phyloP scores from a whole-genome alignment of 352 stramenopile genomes.

The Globisporangium nunn region DNA sequence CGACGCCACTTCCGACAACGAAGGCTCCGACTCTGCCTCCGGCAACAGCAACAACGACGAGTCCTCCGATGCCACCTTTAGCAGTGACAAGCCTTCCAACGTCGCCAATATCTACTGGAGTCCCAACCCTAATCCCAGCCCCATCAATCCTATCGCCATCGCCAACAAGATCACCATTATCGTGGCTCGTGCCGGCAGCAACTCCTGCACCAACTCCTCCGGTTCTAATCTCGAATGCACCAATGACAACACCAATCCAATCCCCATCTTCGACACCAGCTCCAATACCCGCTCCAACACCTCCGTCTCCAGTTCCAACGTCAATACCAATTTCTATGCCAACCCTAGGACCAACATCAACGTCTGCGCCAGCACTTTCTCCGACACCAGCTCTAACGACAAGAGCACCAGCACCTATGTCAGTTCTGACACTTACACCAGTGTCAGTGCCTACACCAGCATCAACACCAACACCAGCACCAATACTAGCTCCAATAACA shows the following conservation, averaged over 20 bases:
- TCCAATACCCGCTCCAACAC: background rate
- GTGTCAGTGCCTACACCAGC: background rate
- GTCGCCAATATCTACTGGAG: background rate
- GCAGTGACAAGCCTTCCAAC: background rate
- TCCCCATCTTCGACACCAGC: background rate
- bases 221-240: background rate
- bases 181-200: background rate
- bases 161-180: background rate
- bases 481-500: background rate
- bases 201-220: background rate
- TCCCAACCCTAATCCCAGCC: background rate
- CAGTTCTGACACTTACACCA: too few relatives aligned
- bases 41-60: background rate
- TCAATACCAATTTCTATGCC: background rate
- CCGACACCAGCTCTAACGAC: background rate
- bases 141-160: background rate
- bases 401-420: background rate
- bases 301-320: background rate
- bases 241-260: background rate
- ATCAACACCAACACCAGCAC: background rate
- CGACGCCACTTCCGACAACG: background rate
- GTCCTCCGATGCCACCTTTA: background rate
- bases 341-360: background rate
- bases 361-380: background rate
- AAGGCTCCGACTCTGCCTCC: background rate